Percentiles rank a stretch among this genome's conserved stretches.
Evolutionary conservation across 2,329 filamentous ascomycete genomes (phyloP).

Genomic region (Aaosphaeria pasadenensis): DNA sequence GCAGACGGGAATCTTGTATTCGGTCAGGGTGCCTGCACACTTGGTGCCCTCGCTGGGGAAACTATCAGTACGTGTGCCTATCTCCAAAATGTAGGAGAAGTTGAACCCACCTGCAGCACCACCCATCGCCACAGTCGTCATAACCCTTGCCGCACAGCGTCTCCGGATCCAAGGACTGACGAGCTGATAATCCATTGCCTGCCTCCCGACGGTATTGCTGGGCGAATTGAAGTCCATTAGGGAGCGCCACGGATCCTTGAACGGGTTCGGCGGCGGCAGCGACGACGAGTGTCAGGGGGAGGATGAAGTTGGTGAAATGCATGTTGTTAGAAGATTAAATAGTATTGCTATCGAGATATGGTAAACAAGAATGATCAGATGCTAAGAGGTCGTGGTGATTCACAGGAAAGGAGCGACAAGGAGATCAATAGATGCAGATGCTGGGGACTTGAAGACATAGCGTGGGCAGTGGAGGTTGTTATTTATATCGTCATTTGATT

Average conservation of each 20-base stretch:
- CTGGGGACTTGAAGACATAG: no score
- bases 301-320: constrained; percentile 5
- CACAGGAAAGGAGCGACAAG: no score
- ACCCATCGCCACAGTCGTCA: constrained; percentile 8
- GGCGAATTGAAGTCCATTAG: constrained; percentile 2
- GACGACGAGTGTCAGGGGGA: constrained; percentile 4
- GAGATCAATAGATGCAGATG: no score
- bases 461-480: no score
- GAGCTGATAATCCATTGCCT: background rate
- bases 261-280: constrained; percentile 1
- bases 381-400: no score
- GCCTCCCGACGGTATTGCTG: constrained; percentile 3
- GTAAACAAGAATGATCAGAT: no score
- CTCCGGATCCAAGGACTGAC: constrained; percentile 1
- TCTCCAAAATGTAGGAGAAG: background rate
- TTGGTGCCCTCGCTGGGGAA: background rate
- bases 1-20: constrained; percentile 3
- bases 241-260: constrained; percentile 1
- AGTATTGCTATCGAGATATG: no score
- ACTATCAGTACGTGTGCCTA: background rate
- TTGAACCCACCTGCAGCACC: constrained; percentile 6
- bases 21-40: constrained; percentile 3
- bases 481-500: no score
- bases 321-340: constrained; percentile 1
- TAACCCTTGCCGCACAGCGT: constrained; percentile 4